Evolutionary conservation across 495 filamentous ascomycete species (phyloP), one percentile per base, ranked within the genome.

Genomic region (Cladorrhinum samala): DNA sequence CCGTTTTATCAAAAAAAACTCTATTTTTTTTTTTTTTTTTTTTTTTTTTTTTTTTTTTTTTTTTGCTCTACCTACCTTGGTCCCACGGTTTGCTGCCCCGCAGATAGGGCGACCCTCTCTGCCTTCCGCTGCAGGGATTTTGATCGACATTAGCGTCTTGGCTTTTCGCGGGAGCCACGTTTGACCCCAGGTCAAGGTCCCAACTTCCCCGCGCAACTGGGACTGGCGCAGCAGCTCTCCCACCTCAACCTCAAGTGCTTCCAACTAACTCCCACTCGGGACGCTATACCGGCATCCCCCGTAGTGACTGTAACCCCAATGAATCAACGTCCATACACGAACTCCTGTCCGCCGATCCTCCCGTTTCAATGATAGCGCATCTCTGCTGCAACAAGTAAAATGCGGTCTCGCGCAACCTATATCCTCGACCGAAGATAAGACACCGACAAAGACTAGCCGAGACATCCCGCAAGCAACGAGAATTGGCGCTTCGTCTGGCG

Each of bases 391-490:
- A 24, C 43, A 17, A 27, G 14, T 47, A 23, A 46, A n/a, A 33
- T 47, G 45, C 45, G 45, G 23, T 47, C 24, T 25, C 45, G 45
- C 45, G 45, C 45, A 47, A 24, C 11, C 45, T 23, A 33, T 20
- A n/a, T 16, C 14, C 4, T 41, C 39, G 39, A n/a, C n/a, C 13
- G 14, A n/a, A 41, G 39, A n/a, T 41, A n/a, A n/a, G 39, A 18
- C 11, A 41, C 13, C 39, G n/a, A 17, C 4, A 41, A n/a, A 41
- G 17, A 5, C 17, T 4, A 41, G n/a, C 39, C 39, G 13, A 41
- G 45, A 37, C 14, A 19, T 30, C 47, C 64, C 57, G 62, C 55
- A 52, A 43, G n/a, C n/a, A n/a, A n/a, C n/a, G n/a, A n/a, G n/a
- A n/a, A n/a, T n/a, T n/a, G n/a, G n/a, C n/a, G n/a, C n/a, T n/a